A percentile compares a stretch with the other conserved stretches of the same genome.
These are phyloP conservation scores for Colletotrichum shisoi DNA, from an alignment of 2,329 filamentous ascomycete genomes.

Conservation along the genomic window DNA sequence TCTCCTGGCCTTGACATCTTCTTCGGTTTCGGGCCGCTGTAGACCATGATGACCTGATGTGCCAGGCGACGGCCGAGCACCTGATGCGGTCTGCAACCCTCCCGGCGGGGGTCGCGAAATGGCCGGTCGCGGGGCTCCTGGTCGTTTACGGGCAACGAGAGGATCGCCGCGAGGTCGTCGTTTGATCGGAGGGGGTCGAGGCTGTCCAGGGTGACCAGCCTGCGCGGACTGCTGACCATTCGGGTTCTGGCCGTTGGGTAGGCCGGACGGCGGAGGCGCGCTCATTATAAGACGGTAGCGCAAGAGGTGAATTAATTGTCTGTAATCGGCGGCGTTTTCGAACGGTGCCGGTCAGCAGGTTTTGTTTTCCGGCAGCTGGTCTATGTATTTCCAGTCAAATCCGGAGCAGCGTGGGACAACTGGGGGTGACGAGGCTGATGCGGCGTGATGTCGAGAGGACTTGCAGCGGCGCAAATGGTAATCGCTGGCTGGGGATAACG, in stretches of 20 bases:
- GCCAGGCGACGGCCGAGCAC: slow-evolving; percentile 29
- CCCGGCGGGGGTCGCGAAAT: slow-evolving; percentile 44
- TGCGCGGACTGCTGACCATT: slow-evolving; percentile 44
- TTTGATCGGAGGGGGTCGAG: slow-evolving; percentile 52
- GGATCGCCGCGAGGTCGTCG: slow-evolving; percentile 66
- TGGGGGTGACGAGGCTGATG: background rate
- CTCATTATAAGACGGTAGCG: slow-evolving; percentile 52
- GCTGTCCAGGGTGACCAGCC: slow-evolving; percentile 39
- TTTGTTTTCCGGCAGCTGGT: background rate
- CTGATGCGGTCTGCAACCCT: slow-evolving; percentile 40
- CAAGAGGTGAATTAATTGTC: background rate
- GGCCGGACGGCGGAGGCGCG: slow-evolving; percentile 50
- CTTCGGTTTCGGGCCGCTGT: slow-evolving; percentile 40
- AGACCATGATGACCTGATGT: slow-evolving; percentile 28
- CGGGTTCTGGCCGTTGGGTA: slow-evolving; percentile 44
- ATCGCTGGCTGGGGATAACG: background rate
- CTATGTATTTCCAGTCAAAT: background rate
- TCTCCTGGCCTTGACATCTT: slow-evolving; percentile 43
- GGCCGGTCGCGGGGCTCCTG: slow-evolving; percentile 45
- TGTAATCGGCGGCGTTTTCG: background rate
- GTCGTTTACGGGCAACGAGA: slow-evolving; percentile 68
- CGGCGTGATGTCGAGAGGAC: slow-evolving; percentile 5
- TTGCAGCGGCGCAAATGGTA: slow-evolving; percentile 13
- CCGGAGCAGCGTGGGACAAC: background rate
- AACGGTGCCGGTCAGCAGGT: too few species aligned